phyloP scores from a whole-genome alignment of 371 early-diverging fungal species.

The Apophysomyces elegans region DNA sequence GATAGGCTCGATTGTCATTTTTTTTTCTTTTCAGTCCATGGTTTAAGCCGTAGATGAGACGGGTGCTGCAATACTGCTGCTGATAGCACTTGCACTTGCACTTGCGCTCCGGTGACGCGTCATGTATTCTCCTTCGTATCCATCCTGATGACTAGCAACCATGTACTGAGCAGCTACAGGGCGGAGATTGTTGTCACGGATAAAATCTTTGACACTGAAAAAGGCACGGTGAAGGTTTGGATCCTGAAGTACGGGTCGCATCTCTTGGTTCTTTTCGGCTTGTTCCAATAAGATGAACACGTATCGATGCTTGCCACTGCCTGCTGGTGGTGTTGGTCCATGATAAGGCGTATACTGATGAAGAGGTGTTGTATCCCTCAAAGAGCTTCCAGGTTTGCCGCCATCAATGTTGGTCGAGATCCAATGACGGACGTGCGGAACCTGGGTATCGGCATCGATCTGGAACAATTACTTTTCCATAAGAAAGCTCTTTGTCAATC shows the following conservation, averaged over 20 bases:
- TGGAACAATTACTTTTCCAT: not conserved
- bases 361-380: conserved; percentile 13
- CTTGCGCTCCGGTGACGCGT: not conserved
- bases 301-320: conserved; percentile 25
- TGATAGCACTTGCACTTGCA: not conserved
- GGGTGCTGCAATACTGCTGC: too few species aligned
- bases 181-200: conserved; percentile 22
- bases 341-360: conserved; percentile 26
- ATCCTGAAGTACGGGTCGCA: conserved; percentile 15
- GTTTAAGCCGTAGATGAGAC: too few species aligned
- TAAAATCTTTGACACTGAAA: conserved; percentile 22
- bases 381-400: conserved; percentile 14
- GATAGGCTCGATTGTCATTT: too few species aligned
- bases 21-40: too few species aligned
- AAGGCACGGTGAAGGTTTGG: conserved; percentile 18
- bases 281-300: conserved; percentile 38
- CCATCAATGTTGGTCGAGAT: conserved; percentile 32
- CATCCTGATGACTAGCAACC: conserved; percentile 18
- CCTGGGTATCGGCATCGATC: conserved; percentile 35
- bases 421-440: conserved; percentile 37
- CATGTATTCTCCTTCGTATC: conserved; percentile 21
- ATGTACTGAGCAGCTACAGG: conserved; percentile 31
- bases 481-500: not conserved
- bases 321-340: conserved; percentile 23
- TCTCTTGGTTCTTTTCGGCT: conserved; percentile 9